phyloP scores from a whole-genome alignment of 164 flowering plant genomes.

The Nelumbo lutea region DNA sequence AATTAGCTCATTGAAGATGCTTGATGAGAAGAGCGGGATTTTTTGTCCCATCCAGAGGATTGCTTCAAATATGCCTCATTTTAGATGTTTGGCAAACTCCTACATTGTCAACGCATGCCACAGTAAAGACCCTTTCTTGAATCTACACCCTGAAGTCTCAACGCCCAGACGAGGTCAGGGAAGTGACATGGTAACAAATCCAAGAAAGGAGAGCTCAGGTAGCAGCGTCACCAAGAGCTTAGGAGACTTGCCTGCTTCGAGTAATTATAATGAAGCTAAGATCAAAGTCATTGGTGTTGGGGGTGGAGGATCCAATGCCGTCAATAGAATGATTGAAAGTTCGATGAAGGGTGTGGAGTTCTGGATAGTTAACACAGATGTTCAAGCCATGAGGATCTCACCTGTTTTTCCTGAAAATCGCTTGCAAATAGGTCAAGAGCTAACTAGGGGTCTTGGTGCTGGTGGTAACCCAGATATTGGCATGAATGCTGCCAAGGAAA shows the following conservation, averaged over 20 bases:
- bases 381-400: constrained; percentile 93
- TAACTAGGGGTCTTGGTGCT: constrained; percentile 97
- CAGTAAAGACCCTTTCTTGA: constrained; percentile 66
- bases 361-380: constrained; percentile 97
- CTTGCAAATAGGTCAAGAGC: constrained; percentile 84
- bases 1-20: constrained; percentile 27
- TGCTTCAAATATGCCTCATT: constrained; percentile 12
- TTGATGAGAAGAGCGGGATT: constrained; percentile 30
- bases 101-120: constrained; percentile 43
- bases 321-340: constrained; percentile 96
- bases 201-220: constrained; percentile 45
- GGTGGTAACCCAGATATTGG: constrained; percentile 99
- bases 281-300: constrained; percentile 98
- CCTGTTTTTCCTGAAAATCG: constrained; percentile 80
- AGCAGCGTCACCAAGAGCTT: constrained; percentile 50
- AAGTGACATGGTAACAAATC: constrained; percentile 32
- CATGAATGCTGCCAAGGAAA: constrained; percentile 93
- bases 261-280: constrained; percentile 67
- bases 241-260: constrained; percentile 32
- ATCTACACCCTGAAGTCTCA: constrained; percentile 76
- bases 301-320: constrained; percentile 98
- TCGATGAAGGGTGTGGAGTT: constrained; percentile 95
- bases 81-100: constrained; percentile 54
- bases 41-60: constrained; percentile 27
- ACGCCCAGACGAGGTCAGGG: constrained; percentile 78